Evolutionary conservation across 2,329 filamentous ascomycete genomes (phyloP), one percentile per base, ranked within the genome.

Genomic region (Xylariaceae sp.): DNA sequence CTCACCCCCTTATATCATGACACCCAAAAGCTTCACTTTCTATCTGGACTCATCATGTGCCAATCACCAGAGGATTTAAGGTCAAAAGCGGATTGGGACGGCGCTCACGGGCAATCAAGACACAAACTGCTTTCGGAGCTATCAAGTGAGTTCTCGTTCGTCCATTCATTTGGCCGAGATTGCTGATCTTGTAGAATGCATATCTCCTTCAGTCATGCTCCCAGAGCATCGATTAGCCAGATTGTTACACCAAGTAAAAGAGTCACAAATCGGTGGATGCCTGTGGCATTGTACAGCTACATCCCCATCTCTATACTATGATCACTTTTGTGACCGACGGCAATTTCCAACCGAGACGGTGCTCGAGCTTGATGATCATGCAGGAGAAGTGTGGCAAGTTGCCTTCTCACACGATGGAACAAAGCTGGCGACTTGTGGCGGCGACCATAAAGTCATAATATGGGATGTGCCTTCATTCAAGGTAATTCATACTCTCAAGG

Each of bases 141-240:
- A 26, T 95, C 90, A 18, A 88, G 87, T 93, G 70, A 66, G 79
- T 66, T 33, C 30, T 17, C 31, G 30, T 17, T 9, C 13, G 8
- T n/a, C 13, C 13, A 32, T 32, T n/a, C n/a, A 32, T n/a, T 7
- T 7, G 13, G 12, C 15, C 30, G 15, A n/a, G 13, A 7, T 32
- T 7, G 13, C 12, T 32, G 13, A 32, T 39, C 26, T 43, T 34
- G 28, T 53, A 91, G 87, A 77, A 71, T 95, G 81, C 42, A 95
- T 98, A 62, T 95, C 93, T 2, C 91, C 93, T 0, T 93, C 89
- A 3, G 87, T 95, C 34, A 97, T 98, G 90, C 85, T 98, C 41
- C 93, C 93, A 2, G 88, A 95, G 58, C 87, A 93, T 62, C 83
- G 93, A 6, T 72, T 98, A 34, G 88, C 89, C 2, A 76, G 82